These are phyloP conservation scores for Sequoia sempervirens DNA, from an alignment of 75 land plant species.

Conservation along the genomic window DNA sequence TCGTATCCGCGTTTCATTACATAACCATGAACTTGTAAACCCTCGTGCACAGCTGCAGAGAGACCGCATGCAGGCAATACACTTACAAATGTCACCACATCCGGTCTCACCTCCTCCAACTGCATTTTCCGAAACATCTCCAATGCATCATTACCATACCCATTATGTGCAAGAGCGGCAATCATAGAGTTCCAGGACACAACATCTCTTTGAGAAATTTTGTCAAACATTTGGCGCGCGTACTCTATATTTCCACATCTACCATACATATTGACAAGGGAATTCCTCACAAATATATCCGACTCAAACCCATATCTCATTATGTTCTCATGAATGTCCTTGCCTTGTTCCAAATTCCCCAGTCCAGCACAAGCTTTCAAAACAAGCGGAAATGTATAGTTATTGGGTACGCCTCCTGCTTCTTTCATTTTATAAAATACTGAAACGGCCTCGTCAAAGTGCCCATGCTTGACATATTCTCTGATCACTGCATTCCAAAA, in stretches of 20 bases:
- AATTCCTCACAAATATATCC: conserved; percentile 28
- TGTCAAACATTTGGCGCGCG: conserved; percentile 34
- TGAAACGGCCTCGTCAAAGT: neutral
- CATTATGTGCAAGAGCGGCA: conserved; percentile 13
- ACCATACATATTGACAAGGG: conserved; percentile 49
- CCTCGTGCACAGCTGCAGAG: conserved; percentile 5
- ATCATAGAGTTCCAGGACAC: conserved; percentile 57
- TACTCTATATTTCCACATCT: conserved; percentile 21
- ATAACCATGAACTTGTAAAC: conserved; percentile 7
- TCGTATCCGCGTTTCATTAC: conserved; percentile 12
- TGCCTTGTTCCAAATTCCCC: neutral
- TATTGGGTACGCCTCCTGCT: neutral
- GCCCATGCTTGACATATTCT: neutral
- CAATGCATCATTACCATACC: conserved; percentile 1
- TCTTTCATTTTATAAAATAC: conserved; percentile 6
- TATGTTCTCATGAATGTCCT: neutral
- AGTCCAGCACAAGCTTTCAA: conserved; percentile 8
- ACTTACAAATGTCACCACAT: conserved; percentile 7
- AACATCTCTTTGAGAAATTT: conserved; percentile 13
- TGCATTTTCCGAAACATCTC: neutral
- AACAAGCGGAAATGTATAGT: conserved; percentile 2
- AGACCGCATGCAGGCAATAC: conserved; percentile 11
- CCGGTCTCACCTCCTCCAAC: neutral
- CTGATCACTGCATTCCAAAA: conserved; percentile 4
- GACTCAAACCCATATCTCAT: conserved; percentile 22